Evolutionary conservation across 441 rosid species (phyloP).

Genomic region (Theobroma grandiflorum): DNA sequence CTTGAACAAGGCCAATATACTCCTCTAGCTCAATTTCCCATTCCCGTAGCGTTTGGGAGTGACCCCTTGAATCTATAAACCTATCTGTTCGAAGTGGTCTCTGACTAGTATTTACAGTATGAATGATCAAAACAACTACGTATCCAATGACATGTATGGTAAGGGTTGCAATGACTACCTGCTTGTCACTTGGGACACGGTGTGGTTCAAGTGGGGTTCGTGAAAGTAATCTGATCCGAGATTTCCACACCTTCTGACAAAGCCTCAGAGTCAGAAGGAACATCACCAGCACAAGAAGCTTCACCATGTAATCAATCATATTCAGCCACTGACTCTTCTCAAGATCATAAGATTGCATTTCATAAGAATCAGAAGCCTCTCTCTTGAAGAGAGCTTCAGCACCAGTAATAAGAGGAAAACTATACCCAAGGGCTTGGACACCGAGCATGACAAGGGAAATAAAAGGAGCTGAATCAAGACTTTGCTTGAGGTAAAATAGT

Average conservation of each 20-base stretch:
- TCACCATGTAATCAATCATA: slow-evolving; percentile 71
- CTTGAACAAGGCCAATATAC: slow-evolving; percentile 81
- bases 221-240: slow-evolving; percentile 59
- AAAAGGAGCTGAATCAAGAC: slow-evolving; percentile 54
- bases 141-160: slow-evolving; percentile 64
- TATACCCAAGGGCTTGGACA: slow-evolving; percentile 78
- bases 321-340: slow-evolving; percentile 74
- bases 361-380: slow-evolving; percentile 51
- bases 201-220: slow-evolving; percentile 56
- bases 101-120: slow-evolving; percentile 48
- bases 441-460: slow-evolving; percentile 86
- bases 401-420: slow-evolving; percentile 82
- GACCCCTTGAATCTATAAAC: slow-evolving; percentile 40
- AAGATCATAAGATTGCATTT: slow-evolving; percentile 54
- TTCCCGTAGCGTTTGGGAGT: slow-evolving; percentile 27
- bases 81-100: slow-evolving; percentile 36
- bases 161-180: slow-evolving; percentile 52
- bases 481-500: slow-evolving; percentile 57
- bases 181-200: slow-evolving; percentile 68
- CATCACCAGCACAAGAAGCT: slow-evolving; percentile 73
- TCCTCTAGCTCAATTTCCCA: slow-evolving; percentile 82
- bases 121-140: slow-evolving; percentile 52
- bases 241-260: slow-evolving; percentile 83
- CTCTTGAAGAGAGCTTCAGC: slow-evolving; percentile 79
- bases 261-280: slow-evolving; percentile 76